Conservation (phyloP, 352 stramenopile species). For the Globisporangium perplexum region DNA sequence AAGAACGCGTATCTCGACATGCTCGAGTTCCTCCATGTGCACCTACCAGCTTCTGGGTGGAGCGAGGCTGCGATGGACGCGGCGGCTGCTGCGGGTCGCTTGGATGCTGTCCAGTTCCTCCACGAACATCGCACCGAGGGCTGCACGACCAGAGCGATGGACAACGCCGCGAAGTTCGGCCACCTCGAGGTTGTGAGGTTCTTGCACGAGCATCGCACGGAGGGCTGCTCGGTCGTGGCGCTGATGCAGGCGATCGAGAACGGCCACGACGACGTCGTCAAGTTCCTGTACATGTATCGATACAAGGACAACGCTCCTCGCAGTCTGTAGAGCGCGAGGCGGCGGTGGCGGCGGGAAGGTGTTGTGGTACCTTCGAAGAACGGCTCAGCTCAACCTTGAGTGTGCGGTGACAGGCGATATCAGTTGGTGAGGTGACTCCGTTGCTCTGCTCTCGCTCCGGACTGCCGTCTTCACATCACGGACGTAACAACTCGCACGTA, state of each 20-base stretch:
- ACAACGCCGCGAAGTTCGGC: conserved; percentile 8
- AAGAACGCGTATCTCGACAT: conserved; percentile 12
- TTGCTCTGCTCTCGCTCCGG: no score
- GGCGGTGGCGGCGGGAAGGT: no score
- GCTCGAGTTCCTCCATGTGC: conserved; percentile 17
- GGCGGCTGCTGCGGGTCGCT: conserved; percentile 7
- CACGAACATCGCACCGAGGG: conserved; percentile 9
- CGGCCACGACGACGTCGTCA: conserved; percentile 10
- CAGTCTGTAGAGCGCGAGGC: conserved; percentile 1
- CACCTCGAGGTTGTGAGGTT: conserved; percentile 10
- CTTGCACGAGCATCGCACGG: conserved; percentile 8
- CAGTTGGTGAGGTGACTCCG: no score
- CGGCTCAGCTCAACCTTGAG: no score
- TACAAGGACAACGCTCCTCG: conserved; percentile 11
- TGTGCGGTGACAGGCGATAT: no score
- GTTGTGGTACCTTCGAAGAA: no score
- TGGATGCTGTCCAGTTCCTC: conserved; percentile 13
- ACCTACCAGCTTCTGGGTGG: conserved; percentile 12
- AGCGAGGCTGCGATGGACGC: conserved; percentile 16
- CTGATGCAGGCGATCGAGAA: conserved; percentile 8
- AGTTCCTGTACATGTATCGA: conserved; percentile 14
- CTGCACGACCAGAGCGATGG: conserved; percentile 11
- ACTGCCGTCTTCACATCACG: no score
- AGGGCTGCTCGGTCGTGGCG: conserved; percentile 11
- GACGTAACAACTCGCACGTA: no score